These are phyloP conservation scores for Neospermospora avenae DNA, from an alignment of 2,329 filamentous ascomycete genomes.

Conservation along the genomic window DNA sequence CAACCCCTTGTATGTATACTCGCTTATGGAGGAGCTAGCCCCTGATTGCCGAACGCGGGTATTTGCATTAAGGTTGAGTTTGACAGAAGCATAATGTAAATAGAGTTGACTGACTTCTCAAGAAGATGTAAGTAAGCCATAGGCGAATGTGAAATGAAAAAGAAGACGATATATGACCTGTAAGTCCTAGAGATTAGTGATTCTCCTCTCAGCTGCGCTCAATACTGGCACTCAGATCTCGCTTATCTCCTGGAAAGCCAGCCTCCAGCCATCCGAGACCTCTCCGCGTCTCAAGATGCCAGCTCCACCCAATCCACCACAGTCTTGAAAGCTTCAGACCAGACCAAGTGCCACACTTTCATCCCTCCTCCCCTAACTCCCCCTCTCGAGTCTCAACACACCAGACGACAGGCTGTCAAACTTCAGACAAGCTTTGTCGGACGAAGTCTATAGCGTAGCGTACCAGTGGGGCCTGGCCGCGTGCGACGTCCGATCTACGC, in stretches of 20 bases:
- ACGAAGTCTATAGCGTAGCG: neutral
- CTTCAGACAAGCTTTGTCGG: conserved; percentile 2
- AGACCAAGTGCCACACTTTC: neutral
- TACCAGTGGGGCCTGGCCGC: neutral
- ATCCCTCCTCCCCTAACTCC: too few species aligned
- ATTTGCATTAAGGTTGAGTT: neutral
- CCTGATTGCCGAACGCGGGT: neutral
- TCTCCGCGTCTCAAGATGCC: neutral
- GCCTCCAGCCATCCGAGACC: neutral
- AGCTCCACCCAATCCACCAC: neutral
- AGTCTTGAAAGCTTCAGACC: neutral
- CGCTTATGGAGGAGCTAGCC: neutral
- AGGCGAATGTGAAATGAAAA: neutral
- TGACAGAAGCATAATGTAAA: neutral
- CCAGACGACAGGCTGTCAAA: neutral
- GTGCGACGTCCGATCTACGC: neutral
- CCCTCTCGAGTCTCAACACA: too few species aligned
- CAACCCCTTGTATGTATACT: neutral
- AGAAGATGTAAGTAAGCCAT: neutral
- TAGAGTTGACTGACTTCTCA: neutral
- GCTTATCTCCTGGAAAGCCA: neutral
- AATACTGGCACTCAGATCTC: neutral
- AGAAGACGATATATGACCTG: neutral
- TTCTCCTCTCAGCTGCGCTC: neutral
- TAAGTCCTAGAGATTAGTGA: neutral